Conservation (phyloP, 192 early-diverging fungal species). For the Entomortierella beljakovae region DNA sequence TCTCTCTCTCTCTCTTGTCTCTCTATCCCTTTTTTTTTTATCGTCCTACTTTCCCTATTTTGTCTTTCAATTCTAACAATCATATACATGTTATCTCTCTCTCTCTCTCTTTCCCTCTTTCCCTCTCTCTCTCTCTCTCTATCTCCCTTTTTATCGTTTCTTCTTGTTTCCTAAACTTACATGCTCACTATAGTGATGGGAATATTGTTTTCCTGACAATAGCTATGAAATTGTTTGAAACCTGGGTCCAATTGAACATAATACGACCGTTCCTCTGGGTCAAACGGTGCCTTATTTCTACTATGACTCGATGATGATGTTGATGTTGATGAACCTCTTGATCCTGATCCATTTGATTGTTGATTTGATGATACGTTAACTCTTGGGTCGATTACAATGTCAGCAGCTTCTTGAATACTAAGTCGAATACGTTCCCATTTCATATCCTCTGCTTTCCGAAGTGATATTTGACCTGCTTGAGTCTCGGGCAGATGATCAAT, state of each 20-base stretch:
- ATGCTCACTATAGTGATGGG: constrained; percentile 34
- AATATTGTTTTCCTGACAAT: constrained; percentile 22
- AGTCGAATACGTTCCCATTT: constrained; percentile 29
- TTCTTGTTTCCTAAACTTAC: constrained; percentile 18
- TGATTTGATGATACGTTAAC: background rate
- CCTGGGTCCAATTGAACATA: constrained; percentile 30
- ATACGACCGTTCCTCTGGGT: constrained; percentile 8
- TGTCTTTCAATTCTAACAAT: constrained; percentile 5
- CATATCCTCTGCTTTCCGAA: constrained; percentile 48
- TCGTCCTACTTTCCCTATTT: background rate
- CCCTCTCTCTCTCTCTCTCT: background rate
- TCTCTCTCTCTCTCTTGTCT: background rate
- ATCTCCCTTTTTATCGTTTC: background rate
- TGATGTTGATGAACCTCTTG: background rate
- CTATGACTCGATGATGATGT: background rate
- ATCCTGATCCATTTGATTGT: background rate
- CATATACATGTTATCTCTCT: background rate
- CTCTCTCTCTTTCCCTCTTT: background rate
- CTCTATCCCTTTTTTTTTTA: constrained; percentile 1
- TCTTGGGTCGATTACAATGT: constrained; percentile 26
- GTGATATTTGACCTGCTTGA: background rate
- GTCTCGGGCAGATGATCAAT: constrained; percentile 33
- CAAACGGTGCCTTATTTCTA: constrained; percentile 10
- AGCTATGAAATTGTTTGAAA: constrained; percentile 20
- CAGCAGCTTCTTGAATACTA: constrained; percentile 26